A percentile compares a stretch with the other conserved stretches of the same genome.
These are phyloP conservation scores for Scalesia atractyloides DNA, from an alignment of 129 eudicot species.

Conservation along the genomic window DNA sequence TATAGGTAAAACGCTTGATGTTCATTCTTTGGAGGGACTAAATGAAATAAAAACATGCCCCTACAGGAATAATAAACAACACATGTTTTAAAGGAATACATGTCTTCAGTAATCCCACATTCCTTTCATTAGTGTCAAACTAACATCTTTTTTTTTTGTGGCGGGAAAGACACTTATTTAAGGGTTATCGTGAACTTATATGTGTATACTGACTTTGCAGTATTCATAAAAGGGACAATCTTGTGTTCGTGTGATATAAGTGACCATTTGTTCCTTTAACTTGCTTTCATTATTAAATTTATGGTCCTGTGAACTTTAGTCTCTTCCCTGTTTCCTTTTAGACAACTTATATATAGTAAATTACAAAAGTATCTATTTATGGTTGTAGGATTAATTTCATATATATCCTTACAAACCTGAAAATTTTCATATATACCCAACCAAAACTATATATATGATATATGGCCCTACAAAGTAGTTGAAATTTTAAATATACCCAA, in stretches of 20 bases:
- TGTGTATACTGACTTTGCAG: constrained; percentile 2
- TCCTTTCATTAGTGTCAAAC: background rate
- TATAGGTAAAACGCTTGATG: background rate
- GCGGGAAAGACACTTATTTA: background rate
- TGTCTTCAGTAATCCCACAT: background rate
- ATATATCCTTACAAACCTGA: too few relatives aligned
- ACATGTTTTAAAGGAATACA: background rate
- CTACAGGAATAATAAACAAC: background rate
- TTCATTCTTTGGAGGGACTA: background rate
- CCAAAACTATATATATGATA: too few relatives aligned
- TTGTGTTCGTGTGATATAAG: constrained; percentile 11
- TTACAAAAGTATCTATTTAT: background rate
- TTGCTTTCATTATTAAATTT: background rate
- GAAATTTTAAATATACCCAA: too few relatives aligned
- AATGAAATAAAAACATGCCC: background rate
- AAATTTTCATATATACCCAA: too few relatives aligned
- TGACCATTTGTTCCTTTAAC: background rate
- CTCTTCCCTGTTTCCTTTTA: background rate
- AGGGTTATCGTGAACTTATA: background rate
- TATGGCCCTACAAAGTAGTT: too few relatives aligned
- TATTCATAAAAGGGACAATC: background rate
- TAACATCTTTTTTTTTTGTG: background rate
- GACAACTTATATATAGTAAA: background rate
- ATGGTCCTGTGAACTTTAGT: constrained; percentile 14
- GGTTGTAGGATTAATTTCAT: too few relatives aligned